Conservation (phyloP, 805 yeast genomes). For the Zygoascus bituminiphila region DNA sequence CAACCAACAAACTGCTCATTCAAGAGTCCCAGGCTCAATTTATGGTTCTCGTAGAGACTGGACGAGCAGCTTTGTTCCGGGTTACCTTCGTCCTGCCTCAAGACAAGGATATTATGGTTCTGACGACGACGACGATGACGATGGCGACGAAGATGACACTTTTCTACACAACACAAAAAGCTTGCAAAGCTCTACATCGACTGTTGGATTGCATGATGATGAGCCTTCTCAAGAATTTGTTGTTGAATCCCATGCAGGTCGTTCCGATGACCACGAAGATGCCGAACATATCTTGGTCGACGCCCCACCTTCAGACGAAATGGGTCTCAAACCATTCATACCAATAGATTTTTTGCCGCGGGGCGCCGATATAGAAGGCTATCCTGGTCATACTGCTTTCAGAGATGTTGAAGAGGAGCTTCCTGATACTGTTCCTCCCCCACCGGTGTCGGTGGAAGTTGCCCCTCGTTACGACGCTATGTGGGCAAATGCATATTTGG, state of each 20-base stretch:
- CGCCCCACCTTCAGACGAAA: neutral
- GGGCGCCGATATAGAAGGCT: neutral
- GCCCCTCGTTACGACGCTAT: conserved; percentile 14
- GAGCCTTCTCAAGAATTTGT: neutral
- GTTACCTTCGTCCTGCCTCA: neutral
- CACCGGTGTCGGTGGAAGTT: neutral
- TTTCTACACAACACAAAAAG: conserved; percentile 1
- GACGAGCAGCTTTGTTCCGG: conserved; percentile 9
- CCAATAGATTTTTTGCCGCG: conserved; percentile 8
- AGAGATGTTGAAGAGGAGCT: neutral
- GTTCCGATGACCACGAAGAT: neutral
- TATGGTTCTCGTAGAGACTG: conserved; percentile 11
- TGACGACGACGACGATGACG: conserved; percentile 11
- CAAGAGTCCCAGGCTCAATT: conserved; percentile 13
- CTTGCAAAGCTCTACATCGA: conserved; percentile 8
- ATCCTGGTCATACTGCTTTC: neutral
- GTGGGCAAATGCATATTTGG: conserved; percentile 23
- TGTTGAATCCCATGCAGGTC: neutral
- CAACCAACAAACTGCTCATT: conserved; percentile 6
- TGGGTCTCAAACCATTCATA: conserved; percentile 9
- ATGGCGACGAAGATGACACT: conserved; percentile 1
- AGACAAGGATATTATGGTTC: conserved; percentile 2
- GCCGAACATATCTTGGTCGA: neutral
- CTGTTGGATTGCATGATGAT: conserved; percentile 7
- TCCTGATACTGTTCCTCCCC: neutral